phyloP scores from a whole-genome alignment of 1,284 basidiomycete species.

The Cutaneotrichosporon cyanovorans region DNA sequence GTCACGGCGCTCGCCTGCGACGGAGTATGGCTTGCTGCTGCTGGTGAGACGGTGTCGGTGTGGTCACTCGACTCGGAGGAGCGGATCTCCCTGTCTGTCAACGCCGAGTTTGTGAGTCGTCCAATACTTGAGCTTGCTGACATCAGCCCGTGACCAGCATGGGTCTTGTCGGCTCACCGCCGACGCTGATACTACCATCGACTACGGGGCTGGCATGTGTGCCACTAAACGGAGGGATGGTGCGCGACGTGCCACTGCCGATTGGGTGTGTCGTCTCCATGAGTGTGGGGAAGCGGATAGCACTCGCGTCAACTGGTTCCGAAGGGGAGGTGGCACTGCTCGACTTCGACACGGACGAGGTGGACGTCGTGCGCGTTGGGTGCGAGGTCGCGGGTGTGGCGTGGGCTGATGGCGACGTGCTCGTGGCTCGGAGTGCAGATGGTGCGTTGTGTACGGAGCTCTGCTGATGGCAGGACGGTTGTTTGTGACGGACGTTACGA shows the following conservation, averaged over 20 bases:
- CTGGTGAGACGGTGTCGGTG: conserved; percentile 1
- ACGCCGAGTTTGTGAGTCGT: background rate
- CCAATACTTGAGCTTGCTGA: background rate
- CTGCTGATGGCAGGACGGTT: background rate
- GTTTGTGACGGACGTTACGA: conserved; percentile 6
- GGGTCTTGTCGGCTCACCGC: background rate
- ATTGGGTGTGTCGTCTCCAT: conserved; percentile 9
- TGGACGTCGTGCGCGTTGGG: background rate
- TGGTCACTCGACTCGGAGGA: conserved; percentile 1
- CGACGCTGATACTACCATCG: background rate
- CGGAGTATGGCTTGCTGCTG: background rate
- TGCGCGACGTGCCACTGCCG: background rate
- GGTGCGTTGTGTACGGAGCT: background rate
- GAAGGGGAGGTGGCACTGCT: conserved; percentile 7
- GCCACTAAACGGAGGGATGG: background rate
- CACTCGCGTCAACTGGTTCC: conserved; percentile 6
- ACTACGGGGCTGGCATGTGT: background rate
- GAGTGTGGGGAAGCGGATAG: conserved; percentile 5
- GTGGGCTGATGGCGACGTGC: conserved; percentile 16
- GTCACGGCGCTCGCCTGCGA: conserved; percentile 1
- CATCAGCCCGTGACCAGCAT: background rate
- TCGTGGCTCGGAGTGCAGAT: conserved; percentile 11
- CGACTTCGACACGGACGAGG: background rate
- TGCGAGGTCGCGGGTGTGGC: conserved; percentile 8
- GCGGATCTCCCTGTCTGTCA: background rate